Evolutionary conservation across 208 protist genomes (phyloP).

Genomic region (Porcisia deanei): DNA sequence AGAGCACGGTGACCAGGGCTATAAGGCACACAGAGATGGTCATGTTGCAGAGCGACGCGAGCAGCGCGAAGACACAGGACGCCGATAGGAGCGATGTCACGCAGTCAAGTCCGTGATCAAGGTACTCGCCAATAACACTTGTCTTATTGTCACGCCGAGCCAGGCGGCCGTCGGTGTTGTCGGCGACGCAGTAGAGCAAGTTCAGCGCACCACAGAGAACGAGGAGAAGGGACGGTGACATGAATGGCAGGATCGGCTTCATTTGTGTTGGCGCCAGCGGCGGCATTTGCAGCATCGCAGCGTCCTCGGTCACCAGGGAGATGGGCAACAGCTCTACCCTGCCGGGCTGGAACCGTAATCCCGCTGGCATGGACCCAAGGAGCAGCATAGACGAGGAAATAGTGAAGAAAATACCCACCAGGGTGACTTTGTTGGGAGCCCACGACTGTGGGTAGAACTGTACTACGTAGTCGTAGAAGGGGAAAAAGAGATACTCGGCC

Average conservation of each 20-base stretch:
- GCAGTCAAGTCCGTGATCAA: constrained; percentile 92
- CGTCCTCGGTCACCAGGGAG: constrained; percentile 36
- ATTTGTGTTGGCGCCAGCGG: constrained; percentile 44
- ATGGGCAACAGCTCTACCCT: constrained; percentile 44
- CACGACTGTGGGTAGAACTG: constrained; percentile 60
- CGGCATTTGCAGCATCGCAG: constrained; percentile 14
- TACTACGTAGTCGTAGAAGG: constrained; percentile 82
- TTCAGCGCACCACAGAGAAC: constrained; percentile 76
- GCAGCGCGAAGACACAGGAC: constrained; percentile 59
- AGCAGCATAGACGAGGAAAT: constrained; percentile 72
- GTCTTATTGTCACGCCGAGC: constrained; percentile 75
- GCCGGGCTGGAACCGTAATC: constrained; percentile 58
- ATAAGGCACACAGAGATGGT: constrained; percentile 61
- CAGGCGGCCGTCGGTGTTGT: constrained; percentile 92
- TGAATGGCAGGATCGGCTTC: constrained; percentile 39
- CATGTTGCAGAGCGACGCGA: constrained; percentile 72
- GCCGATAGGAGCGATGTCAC: constrained; percentile 88
- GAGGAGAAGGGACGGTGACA: constrained; percentile 43
- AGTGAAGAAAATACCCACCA: constrained; percentile 74
- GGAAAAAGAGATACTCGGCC: constrained; percentile 75
- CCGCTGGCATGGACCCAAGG: constrained; percentile 68
- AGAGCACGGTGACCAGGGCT: constrained; percentile 69
- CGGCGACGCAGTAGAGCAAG: constrained; percentile 83
- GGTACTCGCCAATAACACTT: constrained; percentile 89
- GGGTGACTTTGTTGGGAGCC: constrained; percentile 84